Percentiles rank a stretch among this genome's conserved stretches.
These are phyloP conservation scores for Barnettozyma pratensis DNA, from an alignment of 805 yeast genomes.

Conservation along the genomic window DNA sequence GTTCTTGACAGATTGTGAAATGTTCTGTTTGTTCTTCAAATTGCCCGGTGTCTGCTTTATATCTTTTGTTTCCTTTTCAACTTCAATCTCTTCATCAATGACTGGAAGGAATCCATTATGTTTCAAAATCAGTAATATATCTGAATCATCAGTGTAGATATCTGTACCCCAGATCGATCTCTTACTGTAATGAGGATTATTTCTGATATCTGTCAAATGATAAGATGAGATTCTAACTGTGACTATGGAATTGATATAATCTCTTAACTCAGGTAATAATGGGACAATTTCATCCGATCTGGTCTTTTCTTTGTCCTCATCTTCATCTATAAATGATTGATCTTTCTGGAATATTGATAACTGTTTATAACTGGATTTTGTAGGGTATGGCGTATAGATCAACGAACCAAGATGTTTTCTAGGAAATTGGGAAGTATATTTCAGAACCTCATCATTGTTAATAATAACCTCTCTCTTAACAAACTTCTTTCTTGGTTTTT, in stretches of 20 bases:
- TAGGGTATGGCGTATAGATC: conserved; percentile 53
- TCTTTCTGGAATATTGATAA: conserved; percentile 9
- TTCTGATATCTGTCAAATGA: conserved; percentile 20
- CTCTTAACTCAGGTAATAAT: conserved; percentile 28
- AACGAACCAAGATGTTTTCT: conserved; percentile 48
- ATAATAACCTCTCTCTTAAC: conserved; percentile 26
- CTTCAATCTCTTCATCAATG: conserved; percentile 20
- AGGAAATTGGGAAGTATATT: conserved; percentile 36
- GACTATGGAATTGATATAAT: conserved; percentile 36
- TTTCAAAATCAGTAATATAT: conserved; percentile 64
- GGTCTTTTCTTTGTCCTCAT: not conserved
- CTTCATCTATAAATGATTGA: not conserved
- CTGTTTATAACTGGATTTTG: conserved; percentile 33
- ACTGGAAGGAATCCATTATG: conserved; percentile 67
- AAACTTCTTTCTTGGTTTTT: conserved; percentile 12
- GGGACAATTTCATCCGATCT: conserved; percentile 16
- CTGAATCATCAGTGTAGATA: conserved; percentile 91
- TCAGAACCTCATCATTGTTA: conserved; percentile 35
- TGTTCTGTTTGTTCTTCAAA: conserved; percentile 26
- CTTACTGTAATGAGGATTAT: conserved; percentile 20
- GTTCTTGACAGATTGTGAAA: conserved; percentile 25
- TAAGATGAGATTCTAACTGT: conserved; percentile 26
- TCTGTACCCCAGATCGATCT: conserved; percentile 84
- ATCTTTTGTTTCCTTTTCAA: conserved; percentile 9
- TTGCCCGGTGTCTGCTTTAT: conserved; percentile 38